Conservation (phyloP, 164 flowering plant genomes). For the Piper betle region DNA sequence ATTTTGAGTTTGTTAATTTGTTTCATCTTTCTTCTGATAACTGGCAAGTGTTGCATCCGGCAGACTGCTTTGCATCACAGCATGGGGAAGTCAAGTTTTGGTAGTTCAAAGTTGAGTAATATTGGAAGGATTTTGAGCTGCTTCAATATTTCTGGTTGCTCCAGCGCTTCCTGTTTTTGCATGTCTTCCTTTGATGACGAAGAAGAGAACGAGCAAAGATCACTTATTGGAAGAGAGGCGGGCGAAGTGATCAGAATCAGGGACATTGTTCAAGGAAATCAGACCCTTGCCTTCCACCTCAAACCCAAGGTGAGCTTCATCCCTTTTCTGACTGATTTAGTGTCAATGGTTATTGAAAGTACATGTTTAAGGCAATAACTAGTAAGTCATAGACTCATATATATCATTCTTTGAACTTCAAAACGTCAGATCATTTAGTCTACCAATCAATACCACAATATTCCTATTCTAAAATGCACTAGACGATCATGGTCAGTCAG, state of each 20-base stretch:
- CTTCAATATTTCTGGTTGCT: slow-evolving; percentile 33
- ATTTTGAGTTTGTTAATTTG: too few species aligned
- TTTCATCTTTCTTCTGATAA: too few species aligned
- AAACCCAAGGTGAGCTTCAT: slow-evolving; percentile 48
- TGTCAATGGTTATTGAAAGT: background rate
- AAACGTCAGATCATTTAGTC: too few species aligned
- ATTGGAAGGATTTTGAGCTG: slow-evolving; percentile 31
- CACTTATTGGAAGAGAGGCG: slow-evolving; percentile 23
- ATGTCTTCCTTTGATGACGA: slow-evolving; percentile 20
- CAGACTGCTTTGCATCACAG: background rate
- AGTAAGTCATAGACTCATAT: too few species aligned
- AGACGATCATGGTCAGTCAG: too few species aligned
- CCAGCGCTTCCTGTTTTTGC: slow-evolving; percentile 52
- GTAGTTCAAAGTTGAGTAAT: slow-evolving; percentile 4
- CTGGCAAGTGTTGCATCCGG: background rate
- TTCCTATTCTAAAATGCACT: too few species aligned
- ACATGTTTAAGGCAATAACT: background rate
- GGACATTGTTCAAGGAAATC: slow-evolving; percentile 42
- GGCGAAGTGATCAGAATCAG: slow-evolving; percentile 29
- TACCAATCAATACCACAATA: too few species aligned
- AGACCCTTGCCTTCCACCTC: slow-evolving; percentile 62
- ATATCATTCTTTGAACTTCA: too few species aligned
- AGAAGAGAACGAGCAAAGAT: slow-evolving; percentile 28
- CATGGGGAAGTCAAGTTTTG: slow-evolving; percentile 55
- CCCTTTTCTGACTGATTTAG: background rate